phyloP scores from a whole-genome alignment of 352 stramenopile species.

The Phytophthora tentaculata region DNA sequence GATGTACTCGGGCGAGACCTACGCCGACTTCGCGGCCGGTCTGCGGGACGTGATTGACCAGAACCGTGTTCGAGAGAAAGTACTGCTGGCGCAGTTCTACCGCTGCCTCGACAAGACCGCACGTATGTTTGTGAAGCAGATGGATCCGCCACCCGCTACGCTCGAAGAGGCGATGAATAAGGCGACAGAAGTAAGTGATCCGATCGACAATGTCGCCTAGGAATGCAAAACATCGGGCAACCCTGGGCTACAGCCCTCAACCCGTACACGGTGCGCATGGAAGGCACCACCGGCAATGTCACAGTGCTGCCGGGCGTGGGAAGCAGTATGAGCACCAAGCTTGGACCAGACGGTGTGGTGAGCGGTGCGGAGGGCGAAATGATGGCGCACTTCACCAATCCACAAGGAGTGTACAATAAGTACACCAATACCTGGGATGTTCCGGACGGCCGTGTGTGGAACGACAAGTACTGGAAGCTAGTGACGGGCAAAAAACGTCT shows the following conservation, averaged over 20 bases:
- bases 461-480: neutral
- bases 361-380: neutral
- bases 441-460: neutral
- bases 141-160: neutral
- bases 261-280: neutral
- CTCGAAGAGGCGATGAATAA: conserved; percentile 1
- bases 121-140: neutral
- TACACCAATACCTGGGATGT: neutral
- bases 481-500: neutral
- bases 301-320: neutral
- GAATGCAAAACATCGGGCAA: neutral
- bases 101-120: neutral
- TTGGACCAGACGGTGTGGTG: too few relatives aligned
- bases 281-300: neutral
- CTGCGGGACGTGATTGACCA: neutral
- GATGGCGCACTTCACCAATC: neutral
- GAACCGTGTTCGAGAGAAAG: neutral
- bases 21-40: conserved; percentile 1
- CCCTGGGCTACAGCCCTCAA: neutral
- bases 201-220: neutral
- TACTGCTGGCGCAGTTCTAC: neutral
- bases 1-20: neutral
- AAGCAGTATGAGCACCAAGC: neutral
- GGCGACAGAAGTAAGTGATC: neutral
- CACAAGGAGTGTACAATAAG: neutral